Evolutionary conservation across 371 early-diverging fungal genomes (phyloP).

Genomic region (Mortierella sp.): DNA sequence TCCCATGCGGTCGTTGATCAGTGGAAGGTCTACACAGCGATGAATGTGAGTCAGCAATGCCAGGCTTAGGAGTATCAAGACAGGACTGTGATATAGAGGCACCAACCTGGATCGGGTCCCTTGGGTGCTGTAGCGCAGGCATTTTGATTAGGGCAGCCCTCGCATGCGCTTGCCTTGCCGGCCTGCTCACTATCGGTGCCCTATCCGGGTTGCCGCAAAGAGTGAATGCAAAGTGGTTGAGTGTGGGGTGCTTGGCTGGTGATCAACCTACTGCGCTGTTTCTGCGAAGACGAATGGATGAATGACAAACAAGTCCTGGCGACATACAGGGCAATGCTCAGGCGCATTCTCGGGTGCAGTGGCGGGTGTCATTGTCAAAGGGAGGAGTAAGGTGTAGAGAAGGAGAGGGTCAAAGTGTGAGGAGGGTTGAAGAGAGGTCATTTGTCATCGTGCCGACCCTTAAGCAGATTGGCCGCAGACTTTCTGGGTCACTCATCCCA

Average conservation of each 20-base stretch:
- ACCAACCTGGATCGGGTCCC: slow-evolving; percentile 92
- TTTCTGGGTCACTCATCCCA: no score
- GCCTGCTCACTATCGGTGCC: slow-evolving; percentile 92
- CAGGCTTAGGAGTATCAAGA: not conserved
- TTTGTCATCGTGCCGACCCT: no score
- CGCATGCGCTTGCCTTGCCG: slow-evolving; percentile 93
- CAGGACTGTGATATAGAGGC: no score
- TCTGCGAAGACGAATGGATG: no score
- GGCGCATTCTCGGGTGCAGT: slow-evolving; percentile 69
- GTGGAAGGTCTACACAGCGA: slow-evolving; percentile 72
- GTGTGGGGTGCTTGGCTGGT: not conserved
- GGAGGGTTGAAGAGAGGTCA: no score
- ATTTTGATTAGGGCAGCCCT: slow-evolving; percentile 97
- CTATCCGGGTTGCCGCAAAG: slow-evolving; percentile 32
- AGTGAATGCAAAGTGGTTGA: not conserved
- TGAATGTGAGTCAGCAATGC: slow-evolving; percentile 7
- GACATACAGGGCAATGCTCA: slow-evolving; percentile 78
- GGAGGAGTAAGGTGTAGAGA: no score
- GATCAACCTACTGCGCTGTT: no score
- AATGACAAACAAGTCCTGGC: no score
- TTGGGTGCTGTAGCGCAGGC: slow-evolving; percentile 91
- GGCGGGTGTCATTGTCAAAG: no score
- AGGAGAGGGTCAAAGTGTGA: no score
- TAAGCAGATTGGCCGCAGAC: no score
- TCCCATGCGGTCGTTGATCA: slow-evolving; percentile 76